Evolutionary conservation across 2,329 filamentous ascomycete species (phyloP).

Genomic region (Talaromyces sp.): DNA sequence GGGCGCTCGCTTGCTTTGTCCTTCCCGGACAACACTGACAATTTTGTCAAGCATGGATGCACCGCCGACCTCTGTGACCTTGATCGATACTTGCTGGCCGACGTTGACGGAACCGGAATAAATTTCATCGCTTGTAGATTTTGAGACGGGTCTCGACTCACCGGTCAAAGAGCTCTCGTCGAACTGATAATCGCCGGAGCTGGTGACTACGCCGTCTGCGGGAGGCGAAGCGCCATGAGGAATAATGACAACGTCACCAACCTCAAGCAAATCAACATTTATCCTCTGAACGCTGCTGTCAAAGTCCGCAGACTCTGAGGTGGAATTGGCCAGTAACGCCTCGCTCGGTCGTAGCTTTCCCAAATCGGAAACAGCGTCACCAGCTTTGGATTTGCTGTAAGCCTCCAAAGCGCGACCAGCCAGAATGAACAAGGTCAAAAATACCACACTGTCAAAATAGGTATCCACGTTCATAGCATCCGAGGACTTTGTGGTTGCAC

Average conservation of each 20-base stretch:
- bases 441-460: conserved; percentile 92
- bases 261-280: conserved; percentile 65
- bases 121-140: conserved; percentile 41
- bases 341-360: conserved; percentile 73
- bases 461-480: conserved; percentile 54
- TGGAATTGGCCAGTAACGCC: conserved; percentile 59
- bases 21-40: conserved; percentile 48
- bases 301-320: conserved; percentile 18
- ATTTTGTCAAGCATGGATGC: conserved; percentile 51
- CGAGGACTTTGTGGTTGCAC: conserved; percentile 32
- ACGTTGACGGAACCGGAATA: conserved; percentile 48
- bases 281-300: conserved; percentile 43
- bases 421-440: conserved; percentile 83
- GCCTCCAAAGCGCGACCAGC: conserved; percentile 61
- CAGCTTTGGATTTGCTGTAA: conserved; percentile 87
- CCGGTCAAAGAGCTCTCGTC: conserved; percentile 85
- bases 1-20: conserved; percentile 48
- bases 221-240: conserved; percentile 78
- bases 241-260: conserved; percentile 70
- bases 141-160: conserved; percentile 46
- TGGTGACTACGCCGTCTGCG: conserved; percentile 66
- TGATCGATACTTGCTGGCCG: conserved; percentile 43
- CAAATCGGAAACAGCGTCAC: conserved; percentile 76
- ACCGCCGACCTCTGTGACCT: conserved; percentile 44
- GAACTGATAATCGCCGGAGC: conserved; percentile 61